Conservation (phyloP, 106 monocot genomes). For the Dendrobium catenatum region DNA sequence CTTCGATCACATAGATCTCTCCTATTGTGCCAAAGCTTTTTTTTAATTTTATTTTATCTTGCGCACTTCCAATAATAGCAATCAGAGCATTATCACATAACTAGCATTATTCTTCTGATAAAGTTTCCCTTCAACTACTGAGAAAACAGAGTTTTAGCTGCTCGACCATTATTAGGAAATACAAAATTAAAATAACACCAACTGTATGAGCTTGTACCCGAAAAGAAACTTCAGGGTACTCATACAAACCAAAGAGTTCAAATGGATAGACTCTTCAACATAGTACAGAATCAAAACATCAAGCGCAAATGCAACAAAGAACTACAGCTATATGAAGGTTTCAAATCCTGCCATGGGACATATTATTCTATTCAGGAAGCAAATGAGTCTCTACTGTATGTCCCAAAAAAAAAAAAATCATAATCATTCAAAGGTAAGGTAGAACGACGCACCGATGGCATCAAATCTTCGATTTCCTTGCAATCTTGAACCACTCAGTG, state of each 20-base stretch:
- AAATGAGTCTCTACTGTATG: neutral
- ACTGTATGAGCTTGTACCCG: neutral
- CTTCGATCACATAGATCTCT: too few species aligned
- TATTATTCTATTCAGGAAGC: neutral
- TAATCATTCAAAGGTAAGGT: neutral
- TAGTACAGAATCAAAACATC: neutral
- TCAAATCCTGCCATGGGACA: neutral
- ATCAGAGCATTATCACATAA: too few species aligned
- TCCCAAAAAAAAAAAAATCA: neutral
- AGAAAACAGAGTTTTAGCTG: too few species aligned
- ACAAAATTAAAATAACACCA: too few species aligned
- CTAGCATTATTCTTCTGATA: too few species aligned
- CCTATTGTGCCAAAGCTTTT: too few species aligned
- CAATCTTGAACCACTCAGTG: constrained; percentile 59
- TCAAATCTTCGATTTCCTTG: constrained; percentile 32
- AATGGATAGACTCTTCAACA: neutral
- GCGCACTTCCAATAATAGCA: too few species aligned
- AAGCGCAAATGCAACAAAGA: neutral
- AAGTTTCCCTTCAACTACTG: too few species aligned
- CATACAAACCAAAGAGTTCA: neutral
- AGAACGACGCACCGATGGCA: neutral
- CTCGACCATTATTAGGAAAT: too few species aligned
- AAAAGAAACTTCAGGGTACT: neutral
- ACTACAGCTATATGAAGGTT: neutral
- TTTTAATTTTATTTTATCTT: too few species aligned